These are phyloP conservation scores for Dipteronia sinensis DNA, from an alignment of 345 rosid species.

Conservation along the genomic window DNA sequence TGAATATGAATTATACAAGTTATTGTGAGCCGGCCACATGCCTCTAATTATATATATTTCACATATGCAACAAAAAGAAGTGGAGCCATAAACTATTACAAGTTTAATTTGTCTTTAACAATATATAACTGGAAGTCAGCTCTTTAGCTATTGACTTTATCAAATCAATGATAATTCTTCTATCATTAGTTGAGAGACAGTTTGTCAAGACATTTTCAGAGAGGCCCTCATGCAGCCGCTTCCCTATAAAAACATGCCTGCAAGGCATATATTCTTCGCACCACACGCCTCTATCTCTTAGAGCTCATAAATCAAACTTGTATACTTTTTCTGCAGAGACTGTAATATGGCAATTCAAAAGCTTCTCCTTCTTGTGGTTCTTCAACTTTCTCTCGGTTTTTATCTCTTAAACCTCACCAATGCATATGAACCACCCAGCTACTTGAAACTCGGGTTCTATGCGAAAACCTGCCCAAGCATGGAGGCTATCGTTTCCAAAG, in stretches of 20 bases:
- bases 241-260: neutral
- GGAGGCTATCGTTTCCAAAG: slow-evolving; percentile 32
- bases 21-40: neutral
- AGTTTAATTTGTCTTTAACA: neutral
- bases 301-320: neutral
- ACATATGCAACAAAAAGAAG: neutral
- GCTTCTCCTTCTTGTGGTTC: slow-evolving; percentile 28
- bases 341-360: slow-evolving; percentile 41
- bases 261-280: neutral
- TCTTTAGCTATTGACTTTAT: neutral
- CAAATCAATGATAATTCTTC: neutral
- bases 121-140: neutral
- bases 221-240: neutral
- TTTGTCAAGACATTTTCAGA: slow-evolving; percentile 2
- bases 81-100: neutral
- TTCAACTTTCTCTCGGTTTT: slow-evolving; percentile 34
- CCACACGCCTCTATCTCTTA: neutral
- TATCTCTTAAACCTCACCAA: slow-evolving; percentile 19
- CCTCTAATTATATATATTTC: neutral
- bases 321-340: neutral
- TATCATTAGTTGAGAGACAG: neutral
- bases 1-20: neutral
- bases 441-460: slow-evolving; percentile 38
- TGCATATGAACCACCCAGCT: slow-evolving; percentile 9
- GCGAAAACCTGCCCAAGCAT: slow-evolving; percentile 36